Percentiles rank a stretch among this genome's conserved stretches.
Conservation (phyloP, 2,329 filamentous ascomycete genomes). For the Aspergillus melleus region DNA sequence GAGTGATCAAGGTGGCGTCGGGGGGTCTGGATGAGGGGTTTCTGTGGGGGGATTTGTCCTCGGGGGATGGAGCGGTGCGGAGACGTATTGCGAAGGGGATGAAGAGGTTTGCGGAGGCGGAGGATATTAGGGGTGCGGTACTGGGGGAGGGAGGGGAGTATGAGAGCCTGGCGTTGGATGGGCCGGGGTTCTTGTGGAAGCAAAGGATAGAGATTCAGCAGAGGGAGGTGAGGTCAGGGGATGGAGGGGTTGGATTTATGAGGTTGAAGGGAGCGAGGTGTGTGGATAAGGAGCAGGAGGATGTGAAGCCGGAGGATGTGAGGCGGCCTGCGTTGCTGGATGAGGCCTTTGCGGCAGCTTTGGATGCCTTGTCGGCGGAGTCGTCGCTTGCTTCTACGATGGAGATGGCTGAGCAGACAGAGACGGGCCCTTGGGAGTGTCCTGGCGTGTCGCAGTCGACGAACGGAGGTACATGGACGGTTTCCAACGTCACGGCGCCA, state of each 20-base stretch:
- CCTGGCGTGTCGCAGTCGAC: slow-evolving; percentile 21
- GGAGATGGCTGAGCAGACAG: not conserved
- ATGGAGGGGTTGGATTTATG: slow-evolving; percentile 76
- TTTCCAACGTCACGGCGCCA: slow-evolving; percentile 41
- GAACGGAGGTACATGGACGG: slow-evolving; percentile 31
- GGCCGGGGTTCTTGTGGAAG: slow-evolving; percentile 72
- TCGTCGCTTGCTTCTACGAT: not conserved
- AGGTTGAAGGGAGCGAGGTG: slow-evolving; percentile 61
- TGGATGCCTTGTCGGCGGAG: slow-evolving; percentile 25
- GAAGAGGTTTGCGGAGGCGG: slow-evolving; percentile 59
- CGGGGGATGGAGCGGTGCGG: slow-evolving; percentile 46
- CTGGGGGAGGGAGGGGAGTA: slow-evolving; percentile 95
- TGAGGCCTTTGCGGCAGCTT: slow-evolving; percentile 52
- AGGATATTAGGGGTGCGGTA: slow-evolving; percentile 64
- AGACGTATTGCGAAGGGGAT: slow-evolving; percentile 50
- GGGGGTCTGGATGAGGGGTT: slow-evolving; percentile 79
- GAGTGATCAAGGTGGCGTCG: slow-evolving; percentile 92
- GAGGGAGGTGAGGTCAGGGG: slow-evolving; percentile 60
- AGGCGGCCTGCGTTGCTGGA: slow-evolving; percentile 68
- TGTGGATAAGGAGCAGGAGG: slow-evolving; percentile 41
- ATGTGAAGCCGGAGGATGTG: slow-evolving; percentile 27
- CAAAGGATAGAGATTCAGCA: slow-evolving; percentile 64
- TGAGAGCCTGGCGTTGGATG: slow-evolving; percentile 85
- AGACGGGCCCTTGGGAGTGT: slow-evolving; percentile 10
- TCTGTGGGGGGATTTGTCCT: slow-evolving; percentile 76